These are phyloP conservation scores for Colletotrichum kahawae DNA, from an alignment of 2,329 filamentous ascomycete species.

Conservation along the genomic window DNA sequence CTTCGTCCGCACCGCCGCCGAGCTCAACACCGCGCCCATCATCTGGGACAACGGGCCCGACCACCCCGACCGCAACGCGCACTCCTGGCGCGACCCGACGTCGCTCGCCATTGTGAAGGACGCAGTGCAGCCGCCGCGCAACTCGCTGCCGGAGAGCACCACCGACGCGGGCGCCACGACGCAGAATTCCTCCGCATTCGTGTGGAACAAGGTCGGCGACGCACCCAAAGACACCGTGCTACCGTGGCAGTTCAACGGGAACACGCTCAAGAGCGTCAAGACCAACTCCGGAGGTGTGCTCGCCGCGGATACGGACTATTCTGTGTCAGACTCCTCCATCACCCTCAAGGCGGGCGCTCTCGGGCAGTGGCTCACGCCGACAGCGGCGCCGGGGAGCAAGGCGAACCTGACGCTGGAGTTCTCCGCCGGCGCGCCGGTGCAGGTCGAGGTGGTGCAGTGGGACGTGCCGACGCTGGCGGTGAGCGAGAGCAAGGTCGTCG, in stretches of 20 bases:
- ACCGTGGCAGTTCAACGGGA: conserved; percentile 59
- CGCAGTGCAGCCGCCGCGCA: conserved; percentile 46
- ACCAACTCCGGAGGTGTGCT: conserved; percentile 32
- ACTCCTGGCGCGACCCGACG: conserved; percentile 55
- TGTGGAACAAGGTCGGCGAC: conserved; percentile 57
- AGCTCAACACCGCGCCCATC: conserved; percentile 54
- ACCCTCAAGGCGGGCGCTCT: conserved; percentile 54
- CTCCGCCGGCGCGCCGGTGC: conserved; percentile 51
- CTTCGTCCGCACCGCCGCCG: conserved; percentile 51
- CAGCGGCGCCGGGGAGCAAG: conserved; percentile 48
- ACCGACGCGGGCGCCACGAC: conserved; percentile 47
- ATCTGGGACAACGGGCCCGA: conserved; percentile 67
- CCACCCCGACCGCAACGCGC: conserved; percentile 54
- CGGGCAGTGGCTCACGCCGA: conserved; percentile 43
- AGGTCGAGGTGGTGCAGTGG: conserved; percentile 58
- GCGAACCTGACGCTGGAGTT: conserved; percentile 58
- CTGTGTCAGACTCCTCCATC: conserved; percentile 46
- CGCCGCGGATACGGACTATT: conserved; percentile 47
- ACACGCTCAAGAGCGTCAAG: conserved; percentile 48
- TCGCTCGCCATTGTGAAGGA: conserved; percentile 52
- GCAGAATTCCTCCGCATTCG: conserved; percentile 57
- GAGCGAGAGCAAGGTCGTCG: conserved; percentile 11
- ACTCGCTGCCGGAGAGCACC: conserved; percentile 56
- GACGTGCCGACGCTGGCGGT: conserved; percentile 44
- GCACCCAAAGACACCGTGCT: conserved; percentile 46